Conservation (phyloP, 1,284 basidiomycete genomes). For the Cystobasidium slooffiae region DNA sequence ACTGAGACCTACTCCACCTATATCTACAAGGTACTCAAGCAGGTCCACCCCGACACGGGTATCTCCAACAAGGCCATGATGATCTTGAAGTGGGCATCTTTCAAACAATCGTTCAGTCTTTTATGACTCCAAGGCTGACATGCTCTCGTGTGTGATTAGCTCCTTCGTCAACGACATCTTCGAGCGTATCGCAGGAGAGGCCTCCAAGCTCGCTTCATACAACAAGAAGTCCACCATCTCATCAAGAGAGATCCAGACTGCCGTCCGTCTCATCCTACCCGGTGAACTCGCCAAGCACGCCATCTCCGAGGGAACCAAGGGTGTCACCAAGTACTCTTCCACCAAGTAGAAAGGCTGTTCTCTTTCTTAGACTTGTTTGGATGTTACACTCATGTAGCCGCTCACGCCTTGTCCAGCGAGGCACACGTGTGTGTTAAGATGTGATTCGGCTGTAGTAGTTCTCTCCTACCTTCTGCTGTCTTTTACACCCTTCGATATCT, state of each 20-base stretch:
- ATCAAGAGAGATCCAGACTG: conserved; percentile 75
- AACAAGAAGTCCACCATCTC: conserved; percentile 94
- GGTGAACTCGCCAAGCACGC: conserved; percentile 80
- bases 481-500: conserved; percentile 10
- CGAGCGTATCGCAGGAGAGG: conserved; percentile 57
- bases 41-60: conserved; percentile 61
- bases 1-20: conserved; percentile 61
- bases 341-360: conserved; percentile 57
- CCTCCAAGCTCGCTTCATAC: conserved; percentile 75
- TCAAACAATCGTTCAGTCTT: too few species aligned
- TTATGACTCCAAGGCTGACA: conserved; percentile 25
- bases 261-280: conserved; percentile 86
- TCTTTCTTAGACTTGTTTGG: not conserved
- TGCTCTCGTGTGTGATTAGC: conserved; percentile 51
- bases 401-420: not conserved
- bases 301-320: conserved; percentile 78
- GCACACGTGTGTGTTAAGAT: not conserved
- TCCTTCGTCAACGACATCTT: conserved; percentile 61
- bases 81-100: conserved; percentile 54
- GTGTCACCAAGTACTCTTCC: conserved; percentile 64
- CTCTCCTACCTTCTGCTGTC: not conserved
- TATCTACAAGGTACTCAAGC: conserved; percentile 64
- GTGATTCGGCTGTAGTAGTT: not conserved
- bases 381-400: conserved; percentile 1
- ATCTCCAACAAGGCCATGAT: conserved; percentile 61